These are phyloP conservation scores for Komagataella populi DNA, from an alignment of 805 yeast genomes.

Conservation along the genomic window DNA sequence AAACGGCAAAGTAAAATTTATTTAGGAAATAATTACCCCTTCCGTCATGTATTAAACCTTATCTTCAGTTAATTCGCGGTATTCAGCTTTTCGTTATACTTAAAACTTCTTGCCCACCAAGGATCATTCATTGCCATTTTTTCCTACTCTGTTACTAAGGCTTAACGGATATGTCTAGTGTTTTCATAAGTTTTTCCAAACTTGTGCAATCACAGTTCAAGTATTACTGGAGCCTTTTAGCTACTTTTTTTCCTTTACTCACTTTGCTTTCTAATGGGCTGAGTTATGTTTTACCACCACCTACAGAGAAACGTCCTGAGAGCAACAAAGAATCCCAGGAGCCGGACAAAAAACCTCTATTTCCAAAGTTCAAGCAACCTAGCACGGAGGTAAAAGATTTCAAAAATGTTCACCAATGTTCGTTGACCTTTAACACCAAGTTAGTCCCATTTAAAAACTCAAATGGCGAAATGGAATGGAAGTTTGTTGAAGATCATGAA, in stretches of 20 bases:
- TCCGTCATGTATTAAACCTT: neutral
- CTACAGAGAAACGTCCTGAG: neutral
- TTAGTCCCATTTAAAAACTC: slow-evolving; percentile 36
- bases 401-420: slow-evolving; percentile 1
- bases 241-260: neutral
- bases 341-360: neutral
- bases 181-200: neutral
- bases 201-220: neutral
- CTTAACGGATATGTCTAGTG: neutral
- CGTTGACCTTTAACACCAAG: slow-evolving; percentile 19
- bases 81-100: neutral
- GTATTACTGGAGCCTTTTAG: neutral
- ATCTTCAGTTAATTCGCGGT: neutral
- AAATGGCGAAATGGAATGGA: slow-evolving; percentile 47
- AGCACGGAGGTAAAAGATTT: neutral
- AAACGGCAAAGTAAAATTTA: neutral
- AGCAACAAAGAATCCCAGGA: neutral
- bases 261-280: neutral
- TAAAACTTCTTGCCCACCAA: neutral
- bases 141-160: neutral
- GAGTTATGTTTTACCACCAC: neutral
- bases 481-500: slow-evolving; percentile 24
- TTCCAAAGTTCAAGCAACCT: neutral
- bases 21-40: neutral
- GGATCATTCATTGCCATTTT: neutral